Conservation (phyloP, 2,329 filamentous ascomycete species). For the Orbilia javanica region DNA sequence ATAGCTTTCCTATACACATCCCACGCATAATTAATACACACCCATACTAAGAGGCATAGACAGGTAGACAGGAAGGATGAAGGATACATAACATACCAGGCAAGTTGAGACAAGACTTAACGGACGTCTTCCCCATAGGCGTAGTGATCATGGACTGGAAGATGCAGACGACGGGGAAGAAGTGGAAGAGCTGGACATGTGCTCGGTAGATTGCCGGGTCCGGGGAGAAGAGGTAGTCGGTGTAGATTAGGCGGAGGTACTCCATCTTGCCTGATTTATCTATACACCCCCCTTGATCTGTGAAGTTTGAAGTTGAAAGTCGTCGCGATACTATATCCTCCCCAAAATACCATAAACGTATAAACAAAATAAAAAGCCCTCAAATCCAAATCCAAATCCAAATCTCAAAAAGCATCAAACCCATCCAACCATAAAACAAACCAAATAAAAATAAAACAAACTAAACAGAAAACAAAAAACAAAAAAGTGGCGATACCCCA, state of each 20-base stretch:
- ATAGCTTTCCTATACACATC: slow-evolving; percentile 71
- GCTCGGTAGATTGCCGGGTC: slow-evolving; percentile 39
- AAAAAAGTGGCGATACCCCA: neutral
- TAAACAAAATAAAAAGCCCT: too few species aligned
- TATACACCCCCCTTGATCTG: too few species aligned
- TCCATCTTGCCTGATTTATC: slow-evolving; percentile 1
- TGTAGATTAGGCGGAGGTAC: slow-evolving; percentile 21
- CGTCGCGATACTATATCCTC: too few species aligned
- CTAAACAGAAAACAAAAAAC: too few species aligned
- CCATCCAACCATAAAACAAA: too few species aligned
- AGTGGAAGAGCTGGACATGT: slow-evolving; percentile 54
- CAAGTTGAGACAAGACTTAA: slow-evolving; percentile 80
- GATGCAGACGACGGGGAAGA: slow-evolving; percentile 44
- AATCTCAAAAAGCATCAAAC: neutral
- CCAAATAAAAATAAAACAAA: too few species aligned
- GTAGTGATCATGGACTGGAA: slow-evolving; percentile 43
- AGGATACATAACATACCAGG: slow-evolving; percentile 73
- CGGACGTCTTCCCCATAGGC: slow-evolving; percentile 91
- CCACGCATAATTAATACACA: slow-evolving; percentile 4
- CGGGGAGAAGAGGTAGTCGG: slow-evolving; percentile 42
- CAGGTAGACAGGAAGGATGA: neutral
- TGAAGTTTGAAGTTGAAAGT: too few species aligned
- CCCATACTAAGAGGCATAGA: neutral
- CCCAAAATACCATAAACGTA: too few species aligned
- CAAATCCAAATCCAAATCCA: neutral